Conservation (phyloP, 768 basidiomycete species). For the Lentinus brumalis region DNA sequence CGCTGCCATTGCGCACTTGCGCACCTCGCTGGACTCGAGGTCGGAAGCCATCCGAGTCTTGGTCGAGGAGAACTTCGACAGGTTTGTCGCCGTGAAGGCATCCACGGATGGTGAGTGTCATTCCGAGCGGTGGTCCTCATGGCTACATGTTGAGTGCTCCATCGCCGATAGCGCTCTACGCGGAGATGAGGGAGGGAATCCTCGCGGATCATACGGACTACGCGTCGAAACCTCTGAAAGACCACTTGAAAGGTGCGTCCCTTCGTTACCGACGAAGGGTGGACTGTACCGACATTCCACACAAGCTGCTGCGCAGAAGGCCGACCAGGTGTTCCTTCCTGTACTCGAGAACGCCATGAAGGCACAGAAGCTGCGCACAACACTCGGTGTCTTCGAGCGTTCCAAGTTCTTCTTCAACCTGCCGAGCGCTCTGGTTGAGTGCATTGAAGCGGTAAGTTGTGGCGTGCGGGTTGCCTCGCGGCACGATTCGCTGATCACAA, state of each 20-base stretch:
- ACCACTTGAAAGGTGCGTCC: constrained; percentile 79
- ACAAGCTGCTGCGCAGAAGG: constrained; percentile 86
- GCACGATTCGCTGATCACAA: background rate
- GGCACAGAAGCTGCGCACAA: constrained; percentile 88
- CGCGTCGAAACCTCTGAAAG: constrained; percentile 78
- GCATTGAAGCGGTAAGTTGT: constrained; percentile 75
- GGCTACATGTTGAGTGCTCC: too few species aligned
- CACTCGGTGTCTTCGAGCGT: constrained; percentile 92
- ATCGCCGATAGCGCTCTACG: constrained; percentile 65
- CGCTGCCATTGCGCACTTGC: constrained; percentile 71
- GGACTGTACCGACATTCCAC: background rate
- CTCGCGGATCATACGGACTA: constrained; percentile 77
- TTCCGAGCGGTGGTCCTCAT: too few species aligned
- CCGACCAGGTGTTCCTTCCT: constrained; percentile 94
- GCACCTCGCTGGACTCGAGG: constrained; percentile 81
- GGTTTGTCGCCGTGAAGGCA: constrained; percentile 96
- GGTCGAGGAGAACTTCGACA: constrained; percentile 97
- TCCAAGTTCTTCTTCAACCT: constrained; percentile 99
- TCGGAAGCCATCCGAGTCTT: constrained; percentile 94
- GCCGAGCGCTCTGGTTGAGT: constrained; percentile 87
- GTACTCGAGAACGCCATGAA: constrained; percentile 95
- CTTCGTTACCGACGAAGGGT: background rate
- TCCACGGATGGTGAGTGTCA: constrained; percentile 93
- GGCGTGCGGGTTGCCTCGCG: too few species aligned
- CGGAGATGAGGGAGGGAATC: constrained; percentile 91